phyloP scores from a whole-genome alignment of 495 filamentous ascomycete genomes.

The Aspergillus sparsus region DNA sequence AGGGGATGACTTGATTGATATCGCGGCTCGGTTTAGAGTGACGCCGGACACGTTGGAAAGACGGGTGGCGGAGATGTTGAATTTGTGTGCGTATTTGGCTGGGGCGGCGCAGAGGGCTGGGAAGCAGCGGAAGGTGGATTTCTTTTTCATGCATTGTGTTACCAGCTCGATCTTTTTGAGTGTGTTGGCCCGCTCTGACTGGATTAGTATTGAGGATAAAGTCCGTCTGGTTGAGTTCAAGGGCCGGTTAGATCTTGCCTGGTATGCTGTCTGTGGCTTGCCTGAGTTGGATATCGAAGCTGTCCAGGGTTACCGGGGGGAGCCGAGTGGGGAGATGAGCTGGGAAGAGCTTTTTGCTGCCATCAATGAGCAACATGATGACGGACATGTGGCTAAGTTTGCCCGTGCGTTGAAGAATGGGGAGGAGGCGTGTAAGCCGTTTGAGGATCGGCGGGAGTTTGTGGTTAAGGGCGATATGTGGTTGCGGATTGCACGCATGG shows the following conservation, averaged over 20 bases:
- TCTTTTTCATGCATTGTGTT: constrained; percentile 42
- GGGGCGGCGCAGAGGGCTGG: constrained; percentile 25
- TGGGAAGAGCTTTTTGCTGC: constrained; percentile 33
- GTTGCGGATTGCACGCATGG: constrained; percentile 27
- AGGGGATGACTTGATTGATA: background rate
- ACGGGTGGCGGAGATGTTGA: constrained; percentile 37
- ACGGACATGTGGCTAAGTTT: constrained; percentile 43
- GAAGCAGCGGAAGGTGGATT: constrained; percentile 36
- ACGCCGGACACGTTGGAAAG: constrained; percentile 12
- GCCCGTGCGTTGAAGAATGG: constrained; percentile 38
- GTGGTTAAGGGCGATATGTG: constrained; percentile 38
- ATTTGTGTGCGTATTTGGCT: constrained; percentile 25
- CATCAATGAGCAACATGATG: constrained; percentile 30
- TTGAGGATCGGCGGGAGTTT: constrained; percentile 27
- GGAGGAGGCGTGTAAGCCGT: constrained; percentile 25
- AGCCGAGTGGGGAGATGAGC: constrained; percentile 3
- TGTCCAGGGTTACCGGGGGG: constrained; percentile 22
- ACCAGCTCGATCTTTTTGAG: constrained; percentile 33
- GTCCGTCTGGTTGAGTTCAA: constrained; percentile 38
- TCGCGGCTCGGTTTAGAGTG: constrained; percentile 7
- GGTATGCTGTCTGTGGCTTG: constrained; percentile 29
- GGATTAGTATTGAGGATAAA: constrained; percentile 29
- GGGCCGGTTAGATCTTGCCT: constrained; percentile 34
- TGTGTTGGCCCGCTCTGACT: constrained; percentile 24
- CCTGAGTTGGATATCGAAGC: constrained; percentile 22